A percentile compares a stretch with the other conserved stretches of the same genome.
Conservation (phyloP, 78 protist species). For the Pigoraptor vietnamica region DNA sequence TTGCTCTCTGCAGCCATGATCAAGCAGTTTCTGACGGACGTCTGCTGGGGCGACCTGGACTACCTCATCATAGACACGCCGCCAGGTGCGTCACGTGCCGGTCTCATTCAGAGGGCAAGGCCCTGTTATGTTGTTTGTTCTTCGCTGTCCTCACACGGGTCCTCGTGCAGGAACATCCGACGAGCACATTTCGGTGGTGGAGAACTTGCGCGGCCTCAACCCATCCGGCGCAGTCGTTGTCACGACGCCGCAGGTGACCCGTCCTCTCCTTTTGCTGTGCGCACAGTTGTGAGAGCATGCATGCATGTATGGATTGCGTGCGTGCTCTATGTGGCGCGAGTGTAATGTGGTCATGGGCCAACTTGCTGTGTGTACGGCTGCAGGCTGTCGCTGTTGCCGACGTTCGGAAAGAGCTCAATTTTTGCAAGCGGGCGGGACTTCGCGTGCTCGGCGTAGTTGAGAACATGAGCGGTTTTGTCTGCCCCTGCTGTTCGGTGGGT, state of each 20-base stretch:
- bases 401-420: conserved; percentile 91
- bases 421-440: conserved; percentile 81
- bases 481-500: conserved; percentile 79
- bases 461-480: conserved; percentile 98
- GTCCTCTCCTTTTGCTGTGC: no score
- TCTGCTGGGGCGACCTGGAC: conserved; percentile 95
- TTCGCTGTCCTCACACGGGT: neutral
- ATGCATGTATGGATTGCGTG: neutral
- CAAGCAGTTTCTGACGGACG: conserved; percentile 94
- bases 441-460: conserved; percentile 97
- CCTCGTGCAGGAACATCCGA: conserved; percentile 95
- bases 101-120: no score
- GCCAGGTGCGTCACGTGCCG: conserved; percentile 36
- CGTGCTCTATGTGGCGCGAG: neutral
- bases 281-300: no score
- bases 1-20: conserved; percentile 86
- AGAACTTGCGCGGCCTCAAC: conserved; percentile 26
- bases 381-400: conserved; percentile 89
- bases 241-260: conserved; percentile 92
- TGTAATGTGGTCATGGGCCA: neutral
- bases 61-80: conserved; percentile 97
- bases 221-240: conserved; percentile 91
- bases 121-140: no score
- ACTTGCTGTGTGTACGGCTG: neutral
- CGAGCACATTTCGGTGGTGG: conserved; percentile 94